Conservation (phyloP, 805 yeast genomes). For the Yarrowia sp. region DNA sequence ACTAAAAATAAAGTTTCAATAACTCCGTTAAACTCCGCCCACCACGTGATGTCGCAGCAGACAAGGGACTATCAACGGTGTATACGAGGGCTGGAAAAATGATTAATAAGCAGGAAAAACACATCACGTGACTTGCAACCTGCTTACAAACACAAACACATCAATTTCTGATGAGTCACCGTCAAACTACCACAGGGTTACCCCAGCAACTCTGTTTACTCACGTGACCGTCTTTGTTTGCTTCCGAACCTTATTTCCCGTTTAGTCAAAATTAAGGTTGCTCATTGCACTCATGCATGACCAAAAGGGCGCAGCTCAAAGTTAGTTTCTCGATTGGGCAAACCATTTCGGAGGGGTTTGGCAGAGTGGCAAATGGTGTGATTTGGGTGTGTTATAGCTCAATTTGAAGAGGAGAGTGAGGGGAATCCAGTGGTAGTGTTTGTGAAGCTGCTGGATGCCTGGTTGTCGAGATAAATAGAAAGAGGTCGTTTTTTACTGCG, state of each 20-base stretch:
- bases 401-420: neutral
- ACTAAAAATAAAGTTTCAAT: neutral
- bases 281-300: neutral
- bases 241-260: neutral
- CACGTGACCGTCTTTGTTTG: conserved; percentile 20
- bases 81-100: neutral
- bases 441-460: neutral
- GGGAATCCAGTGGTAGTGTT: neutral
- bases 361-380: neutral
- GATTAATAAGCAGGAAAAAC: too few species aligned
- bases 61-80: neutral
- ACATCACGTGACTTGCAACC: neutral
- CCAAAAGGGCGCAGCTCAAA: conserved; percentile 4
- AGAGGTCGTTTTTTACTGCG: too few species aligned
- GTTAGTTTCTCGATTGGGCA: conserved; percentile 5
- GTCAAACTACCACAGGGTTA: too few species aligned
- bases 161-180: too few species aligned
- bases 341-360: neutral
- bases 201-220: conserved; percentile 13
- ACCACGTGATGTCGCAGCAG: conserved; percentile 1
- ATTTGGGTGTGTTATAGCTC: too few species aligned
- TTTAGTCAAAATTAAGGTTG: neutral
- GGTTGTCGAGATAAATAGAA: too few species aligned
- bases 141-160: neutral
- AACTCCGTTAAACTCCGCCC: conserved; percentile 20